These are phyloP conservation scores for Dimargaris xerosporica DNA, from an alignment of 192 early-diverging fungal species.

Conservation along the genomic window DNA sequence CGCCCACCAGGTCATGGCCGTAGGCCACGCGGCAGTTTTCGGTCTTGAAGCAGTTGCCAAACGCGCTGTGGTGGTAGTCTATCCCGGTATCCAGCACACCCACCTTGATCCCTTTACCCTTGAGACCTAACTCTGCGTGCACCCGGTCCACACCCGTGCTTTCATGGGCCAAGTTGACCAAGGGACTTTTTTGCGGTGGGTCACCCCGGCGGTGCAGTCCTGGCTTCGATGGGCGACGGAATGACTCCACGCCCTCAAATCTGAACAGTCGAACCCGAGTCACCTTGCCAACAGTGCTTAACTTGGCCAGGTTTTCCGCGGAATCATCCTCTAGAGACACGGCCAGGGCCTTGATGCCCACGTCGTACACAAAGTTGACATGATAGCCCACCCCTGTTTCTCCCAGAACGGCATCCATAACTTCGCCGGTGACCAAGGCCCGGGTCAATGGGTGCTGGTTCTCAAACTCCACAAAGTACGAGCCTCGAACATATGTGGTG, in stretches of 20 bases:
- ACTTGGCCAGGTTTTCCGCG: background rate
- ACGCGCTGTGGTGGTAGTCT: constrained; percentile 47
- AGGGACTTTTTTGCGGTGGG: background rate
- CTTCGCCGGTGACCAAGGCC: constrained; percentile 5
- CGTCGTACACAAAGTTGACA: constrained; percentile 12
- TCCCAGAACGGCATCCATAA: background rate
- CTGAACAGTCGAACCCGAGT: constrained; percentile 6
- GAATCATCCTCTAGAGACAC: constrained; percentile 1
- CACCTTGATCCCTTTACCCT: constrained; percentile 46
- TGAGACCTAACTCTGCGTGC: constrained; percentile 28
- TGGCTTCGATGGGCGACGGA: background rate
- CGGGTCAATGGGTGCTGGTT: constrained; percentile 6
- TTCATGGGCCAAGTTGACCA: constrained; percentile 21
- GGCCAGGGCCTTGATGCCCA: constrained; percentile 12
- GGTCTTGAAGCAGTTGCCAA: constrained; percentile 48
- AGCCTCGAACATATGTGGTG: constrained; percentile 8
- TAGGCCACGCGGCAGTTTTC: constrained; percentile 34
- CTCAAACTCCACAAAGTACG: constrained; percentile 17
- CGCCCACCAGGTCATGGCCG: constrained; percentile 51
- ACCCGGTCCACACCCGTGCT: constrained; percentile 33
- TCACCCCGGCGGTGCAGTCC: background rate
- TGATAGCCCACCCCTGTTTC: constrained; percentile 2
- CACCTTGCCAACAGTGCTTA: background rate
- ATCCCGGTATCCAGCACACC: constrained; percentile 55
- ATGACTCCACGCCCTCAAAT: background rate